Conservation (phyloP, 768 basidiomycete genomes). For the Dictyophora rubrovolvata region DNA sequence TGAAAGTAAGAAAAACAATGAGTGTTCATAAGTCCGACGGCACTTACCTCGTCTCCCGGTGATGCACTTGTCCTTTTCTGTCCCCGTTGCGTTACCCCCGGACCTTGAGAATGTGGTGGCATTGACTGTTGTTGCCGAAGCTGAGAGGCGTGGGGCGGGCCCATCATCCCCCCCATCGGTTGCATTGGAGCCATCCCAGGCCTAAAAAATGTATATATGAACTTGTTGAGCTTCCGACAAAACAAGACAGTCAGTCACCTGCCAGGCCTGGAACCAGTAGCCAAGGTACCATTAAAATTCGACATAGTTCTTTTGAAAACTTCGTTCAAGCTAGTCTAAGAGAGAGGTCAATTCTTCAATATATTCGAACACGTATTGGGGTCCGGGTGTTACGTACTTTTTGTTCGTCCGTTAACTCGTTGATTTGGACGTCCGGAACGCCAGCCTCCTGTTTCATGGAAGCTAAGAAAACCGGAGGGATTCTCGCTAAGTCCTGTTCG, state of each 20-base stretch:
- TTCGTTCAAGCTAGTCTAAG: neutral
- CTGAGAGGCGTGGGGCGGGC: conserved; percentile 14
- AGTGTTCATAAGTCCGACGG: conserved; percentile 8
- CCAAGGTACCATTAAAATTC: neutral
- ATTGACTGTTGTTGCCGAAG: conserved; percentile 16
- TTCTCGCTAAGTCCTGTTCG: conserved; percentile 31
- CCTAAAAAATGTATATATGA: neutral
- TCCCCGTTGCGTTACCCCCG: conserved; percentile 16
- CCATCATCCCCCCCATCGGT: conserved; percentile 15
- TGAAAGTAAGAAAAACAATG: conserved; percentile 2
- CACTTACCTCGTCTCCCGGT: conserved; percentile 47
- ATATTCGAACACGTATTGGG: neutral
- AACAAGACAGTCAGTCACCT: neutral
- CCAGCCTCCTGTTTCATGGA: conserved; percentile 34
- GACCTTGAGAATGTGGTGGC: conserved; percentile 16
- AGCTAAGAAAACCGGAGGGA: conserved; percentile 27
- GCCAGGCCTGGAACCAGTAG: neutral
- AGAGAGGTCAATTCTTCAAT: neutral
- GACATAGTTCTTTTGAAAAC: conserved; percentile 6
- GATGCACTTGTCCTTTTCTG: conserved; percentile 52
- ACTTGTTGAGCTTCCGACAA: neutral
- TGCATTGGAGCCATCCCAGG: conserved; percentile 17
- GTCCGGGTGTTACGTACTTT: conserved; percentile 35
- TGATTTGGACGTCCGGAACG: conserved; percentile 35
- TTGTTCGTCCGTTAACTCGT: conserved; percentile 36